Base-by-base conservation (phyloP, 1,284 basidiomycete genomes). In the Papiliotrema flavescens region DNA sequence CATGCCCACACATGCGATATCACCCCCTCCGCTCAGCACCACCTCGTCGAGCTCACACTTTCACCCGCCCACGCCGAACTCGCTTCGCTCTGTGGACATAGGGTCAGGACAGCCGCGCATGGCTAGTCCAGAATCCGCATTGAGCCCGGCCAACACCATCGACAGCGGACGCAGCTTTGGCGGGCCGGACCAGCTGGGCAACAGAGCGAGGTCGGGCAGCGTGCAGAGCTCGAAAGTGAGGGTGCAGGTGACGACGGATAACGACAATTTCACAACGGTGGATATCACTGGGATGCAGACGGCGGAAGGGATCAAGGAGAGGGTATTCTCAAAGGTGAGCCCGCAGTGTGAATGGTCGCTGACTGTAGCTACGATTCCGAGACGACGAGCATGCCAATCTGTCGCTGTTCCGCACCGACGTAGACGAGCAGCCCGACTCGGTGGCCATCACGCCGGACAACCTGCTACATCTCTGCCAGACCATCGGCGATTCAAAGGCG, bases 401-500 rank as follows among this genome's bases (percentile, higher is more conserved):
- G 67, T 83, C 86, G n/a, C 86, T 95, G 52, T 91, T 88, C 78
- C 84, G 84, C 47, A 93, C 91, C 0, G 87, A 90, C 72, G 85
- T 93, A 62, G 89, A 87, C 51, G 81, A 83, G 26, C 85, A 81
- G 62, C 86, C 88, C 17, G 81, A 87, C 47, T 84, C 87, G 3
- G 83, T 84, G 15, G 83, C 89, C 4, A 75, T 94, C 26, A 76
- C 81, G 3, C 83, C 87, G 60, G 85, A 88, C 22, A 78, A 79
- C 54, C 77, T 95, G 3, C 82, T 87, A 62, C 80, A 83, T 17
- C 78, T 91, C n/a, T 90, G 89, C 69, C 79, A 80, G 54, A 80
- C 83, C 36, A 77, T 83, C 23, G 89, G 88, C 41, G 89, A 92
- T 69, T 79, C 82, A 20, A 84, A 80, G 63, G 89, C 88, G 15